phyloP scores from a whole-genome alignment of 2,329 filamentous ascomycete species.

The Fusarium devonianum region DNA sequence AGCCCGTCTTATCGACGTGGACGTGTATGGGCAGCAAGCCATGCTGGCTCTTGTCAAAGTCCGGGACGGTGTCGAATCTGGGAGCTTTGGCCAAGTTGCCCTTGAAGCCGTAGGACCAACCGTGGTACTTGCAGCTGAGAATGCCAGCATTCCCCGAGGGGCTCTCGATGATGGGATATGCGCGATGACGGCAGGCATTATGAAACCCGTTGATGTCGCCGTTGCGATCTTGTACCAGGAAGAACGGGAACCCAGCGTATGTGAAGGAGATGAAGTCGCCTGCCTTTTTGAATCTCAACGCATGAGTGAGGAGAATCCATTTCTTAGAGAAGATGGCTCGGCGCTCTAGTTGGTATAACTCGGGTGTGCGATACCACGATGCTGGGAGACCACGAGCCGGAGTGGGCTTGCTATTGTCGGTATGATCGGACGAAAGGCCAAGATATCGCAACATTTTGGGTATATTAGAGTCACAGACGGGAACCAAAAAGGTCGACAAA shows the following conservation, averaged over 20 bases:
- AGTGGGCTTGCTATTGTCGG: slow-evolving; percentile 5
- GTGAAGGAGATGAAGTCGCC: slow-evolving; percentile 65
- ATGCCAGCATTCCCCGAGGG: slow-evolving; percentile 58
- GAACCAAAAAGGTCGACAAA: too few species aligned
- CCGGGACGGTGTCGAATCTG: slow-evolving; percentile 61
- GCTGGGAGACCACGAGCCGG: slow-evolving; percentile 50
- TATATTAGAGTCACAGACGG: too few species aligned
- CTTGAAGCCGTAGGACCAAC: slow-evolving; percentile 66
- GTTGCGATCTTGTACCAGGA: slow-evolving; percentile 58
- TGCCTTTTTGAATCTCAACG: slow-evolving; percentile 54
- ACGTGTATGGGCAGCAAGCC: slow-evolving; percentile 61
- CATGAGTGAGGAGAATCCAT: slow-evolving; percentile 63
- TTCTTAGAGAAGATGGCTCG: slow-evolving; percentile 63
- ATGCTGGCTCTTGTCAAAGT: slow-evolving; percentile 63
- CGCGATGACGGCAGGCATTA: slow-evolving; percentile 67
- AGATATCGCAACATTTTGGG: slow-evolving; percentile 31
- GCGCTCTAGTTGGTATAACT: slow-evolving; percentile 62
- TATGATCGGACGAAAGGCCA: slow-evolving; percentile 14
- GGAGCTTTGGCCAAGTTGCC: slow-evolving; percentile 68
- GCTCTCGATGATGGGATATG: slow-evolving; percentile 62
- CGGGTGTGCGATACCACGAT: slow-evolving; percentile 58
- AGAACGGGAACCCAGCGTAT: slow-evolving; percentile 61
- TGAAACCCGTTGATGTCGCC: slow-evolving; percentile 65
- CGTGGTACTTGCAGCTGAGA: slow-evolving; percentile 67
- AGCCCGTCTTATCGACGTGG: slow-evolving; percentile 60